Evolutionary conservation across 768 basidiomycete genomes (phyloP).

Genomic region (Hemileccinum impolitum): DNA sequence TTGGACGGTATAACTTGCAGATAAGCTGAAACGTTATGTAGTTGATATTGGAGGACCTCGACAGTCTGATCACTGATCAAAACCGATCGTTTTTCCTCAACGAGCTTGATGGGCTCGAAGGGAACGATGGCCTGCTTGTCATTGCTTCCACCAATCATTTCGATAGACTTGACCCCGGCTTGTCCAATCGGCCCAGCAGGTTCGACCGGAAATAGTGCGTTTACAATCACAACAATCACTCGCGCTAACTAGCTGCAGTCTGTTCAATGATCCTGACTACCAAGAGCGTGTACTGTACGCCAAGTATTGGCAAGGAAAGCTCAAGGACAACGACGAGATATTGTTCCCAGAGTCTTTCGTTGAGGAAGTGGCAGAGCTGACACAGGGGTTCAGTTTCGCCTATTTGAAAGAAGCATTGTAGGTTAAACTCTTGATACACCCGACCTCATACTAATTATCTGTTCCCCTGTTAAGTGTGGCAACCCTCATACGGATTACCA

Average conservation of each 20-base stretch:
- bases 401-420: conserved; percentile 90
- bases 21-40: conserved; percentile 1
- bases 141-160: conserved; percentile 85
- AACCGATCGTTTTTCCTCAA: conserved; percentile 90
- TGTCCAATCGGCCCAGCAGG: conserved; percentile 75
- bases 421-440: conserved; percentile 25
- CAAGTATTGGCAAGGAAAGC: conserved; percentile 79
- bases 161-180: conserved; percentile 70
- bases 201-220: conserved; percentile 86
- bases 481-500: conserved; percentile 62
- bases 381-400: conserved; percentile 76
- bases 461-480: conserved; percentile 51
- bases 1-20: conserved; percentile 24
- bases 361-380: conserved; percentile 54
- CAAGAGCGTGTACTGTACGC: conserved; percentile 66
- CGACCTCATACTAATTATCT: not conserved
- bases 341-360: conserved; percentile 66
- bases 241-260: conserved; percentile 34
- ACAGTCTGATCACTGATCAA: conserved; percentile 71
- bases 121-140: conserved; percentile 76
- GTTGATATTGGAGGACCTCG: conserved; percentile 59
- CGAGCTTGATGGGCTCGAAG: conserved; percentile 75
- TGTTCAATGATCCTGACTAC: conserved; percentile 67
- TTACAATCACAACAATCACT: not conserved
- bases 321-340: conserved; percentile 57